Evolutionary conservation across 73 alveolate genomes (phyloP).

Genomic region (Effrenium voratum): DNA sequence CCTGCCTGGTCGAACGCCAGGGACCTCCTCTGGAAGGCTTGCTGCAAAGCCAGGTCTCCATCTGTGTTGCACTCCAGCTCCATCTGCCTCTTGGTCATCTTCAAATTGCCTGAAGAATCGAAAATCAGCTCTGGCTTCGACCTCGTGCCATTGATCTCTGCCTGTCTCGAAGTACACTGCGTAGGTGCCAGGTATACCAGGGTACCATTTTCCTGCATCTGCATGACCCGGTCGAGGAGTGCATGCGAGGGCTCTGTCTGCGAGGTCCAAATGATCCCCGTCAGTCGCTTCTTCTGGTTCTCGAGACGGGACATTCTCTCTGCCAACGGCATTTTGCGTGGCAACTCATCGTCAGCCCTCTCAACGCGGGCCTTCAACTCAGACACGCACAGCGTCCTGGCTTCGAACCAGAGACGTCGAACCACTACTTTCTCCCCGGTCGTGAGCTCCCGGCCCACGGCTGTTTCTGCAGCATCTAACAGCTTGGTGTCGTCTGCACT

Average conservation of each 20-base stretch:
- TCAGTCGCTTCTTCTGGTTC: neutral
- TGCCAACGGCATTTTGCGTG: neutral
- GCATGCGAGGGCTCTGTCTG: neutral
- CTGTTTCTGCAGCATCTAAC: neutral
- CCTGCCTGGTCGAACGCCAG: conserved; percentile 24
- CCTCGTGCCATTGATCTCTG: neutral
- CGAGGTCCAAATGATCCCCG: neutral
- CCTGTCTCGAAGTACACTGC: neutral
- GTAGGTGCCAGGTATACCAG: neutral
- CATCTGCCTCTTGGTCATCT: neutral
- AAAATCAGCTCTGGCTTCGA: neutral
- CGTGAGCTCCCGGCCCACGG: neutral
- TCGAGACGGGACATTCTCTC: neutral
- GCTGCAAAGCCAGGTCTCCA: neutral
- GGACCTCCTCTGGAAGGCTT: neutral
- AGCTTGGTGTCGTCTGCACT: neutral
- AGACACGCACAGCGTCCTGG: neutral
- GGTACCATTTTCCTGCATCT: neutral
- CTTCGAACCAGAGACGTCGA: conserved; percentile 15
- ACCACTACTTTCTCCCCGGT: neutral
- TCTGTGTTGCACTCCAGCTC: neutral
- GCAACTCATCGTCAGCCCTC: neutral
- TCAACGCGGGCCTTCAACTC: neutral
- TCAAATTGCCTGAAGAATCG: neutral
- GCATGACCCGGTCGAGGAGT: neutral